A percentile compares a stretch with the other conserved stretches of the same genome.
Conservation (phyloP, 805 yeast species). For the Saturnispora hagleri region DNA sequence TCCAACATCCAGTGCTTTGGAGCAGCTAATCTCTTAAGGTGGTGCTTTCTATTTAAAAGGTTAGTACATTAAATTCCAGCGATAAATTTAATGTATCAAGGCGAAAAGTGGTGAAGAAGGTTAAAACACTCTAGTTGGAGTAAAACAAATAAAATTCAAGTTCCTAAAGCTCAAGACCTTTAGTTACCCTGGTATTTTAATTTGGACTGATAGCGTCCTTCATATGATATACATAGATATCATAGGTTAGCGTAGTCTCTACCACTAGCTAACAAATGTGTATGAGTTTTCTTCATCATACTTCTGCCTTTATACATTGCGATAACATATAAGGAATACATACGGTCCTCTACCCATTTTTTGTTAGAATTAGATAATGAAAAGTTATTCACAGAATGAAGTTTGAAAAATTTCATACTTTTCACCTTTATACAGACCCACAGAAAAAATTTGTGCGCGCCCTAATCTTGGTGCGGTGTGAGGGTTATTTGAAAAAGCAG, state of each 20-base stretch:
- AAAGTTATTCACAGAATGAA: neutral
- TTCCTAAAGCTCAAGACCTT: slow-evolving; percentile 1
- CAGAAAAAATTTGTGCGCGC: neutral
- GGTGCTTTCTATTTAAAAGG: slow-evolving; percentile 69
- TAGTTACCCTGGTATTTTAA: neutral
- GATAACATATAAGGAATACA: slow-evolving; percentile 25
- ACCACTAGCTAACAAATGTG: neutral
- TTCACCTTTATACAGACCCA: neutral
- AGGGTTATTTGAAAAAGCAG: slow-evolving; percentile 6
- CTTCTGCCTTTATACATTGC: slow-evolving; percentile 8
- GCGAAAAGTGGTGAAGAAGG: neutral
- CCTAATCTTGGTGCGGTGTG: neutral
- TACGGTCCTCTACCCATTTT: slow-evolving; percentile 77
- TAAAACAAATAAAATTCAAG: neutral
- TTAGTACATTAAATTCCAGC: slow-evolving; percentile 1
- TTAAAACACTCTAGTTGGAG: neutral
- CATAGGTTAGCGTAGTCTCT: neutral
- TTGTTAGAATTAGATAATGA: slow-evolving; percentile 8
- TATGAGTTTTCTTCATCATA: neutral
- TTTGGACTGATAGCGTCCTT: slow-evolving; percentile 11
- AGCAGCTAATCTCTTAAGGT: slow-evolving; percentile 99
- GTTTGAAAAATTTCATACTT: slow-evolving; percentile 1
- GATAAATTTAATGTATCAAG: neutral
- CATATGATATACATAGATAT: slow-evolving; percentile 3
- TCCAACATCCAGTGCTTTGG: slow-evolving; percentile 99